A percentile compares a stretch with the other conserved stretches of the same genome.
These are phyloP conservation scores for Wallacemonas sp. DNA, from an alignment of 208 protist genomes.

Conservation along the genomic window DNA sequence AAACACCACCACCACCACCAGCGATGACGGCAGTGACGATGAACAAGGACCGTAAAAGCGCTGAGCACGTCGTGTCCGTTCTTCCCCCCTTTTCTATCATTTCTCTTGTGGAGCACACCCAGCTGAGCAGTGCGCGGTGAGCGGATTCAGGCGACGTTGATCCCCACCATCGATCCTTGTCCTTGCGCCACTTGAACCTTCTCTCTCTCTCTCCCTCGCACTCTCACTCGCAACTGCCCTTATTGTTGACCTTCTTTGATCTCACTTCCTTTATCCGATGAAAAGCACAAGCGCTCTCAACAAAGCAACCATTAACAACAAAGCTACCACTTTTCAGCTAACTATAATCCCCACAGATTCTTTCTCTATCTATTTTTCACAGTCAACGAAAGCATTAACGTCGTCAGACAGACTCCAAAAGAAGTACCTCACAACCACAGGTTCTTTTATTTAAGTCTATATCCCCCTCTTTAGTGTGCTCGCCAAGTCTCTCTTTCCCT, in stretches of 20 bases:
- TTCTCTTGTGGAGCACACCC: too few species aligned
- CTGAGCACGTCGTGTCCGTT: too few species aligned
- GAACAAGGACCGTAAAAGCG: too few species aligned
- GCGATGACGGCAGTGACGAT: too few species aligned
- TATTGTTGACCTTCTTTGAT: too few species aligned
- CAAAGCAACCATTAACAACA: background rate
- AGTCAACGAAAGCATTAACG: background rate
- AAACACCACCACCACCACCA: too few species aligned
- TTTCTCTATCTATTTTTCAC: background rate
- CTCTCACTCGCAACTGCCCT: too few species aligned
- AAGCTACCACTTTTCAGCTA: background rate
- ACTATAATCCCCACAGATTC: background rate
- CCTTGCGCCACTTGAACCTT: background rate
- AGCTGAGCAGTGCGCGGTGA: too few species aligned
- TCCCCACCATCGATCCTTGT: slow-evolving; percentile 1
- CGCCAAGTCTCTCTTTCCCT: background rate
- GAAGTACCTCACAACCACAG: background rate
- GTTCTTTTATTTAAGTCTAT: background rate
- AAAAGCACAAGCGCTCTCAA: background rate
- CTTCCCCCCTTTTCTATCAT: too few species aligned
- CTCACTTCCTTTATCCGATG: too few species aligned
- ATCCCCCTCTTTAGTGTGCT: background rate
- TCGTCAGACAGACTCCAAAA: background rate
- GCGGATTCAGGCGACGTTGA: too few species aligned
- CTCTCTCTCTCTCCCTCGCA: background rate